phyloP scores from a whole-genome alignment of 1,139 yeast species.

The Geotrichum histeridarum region DNA sequence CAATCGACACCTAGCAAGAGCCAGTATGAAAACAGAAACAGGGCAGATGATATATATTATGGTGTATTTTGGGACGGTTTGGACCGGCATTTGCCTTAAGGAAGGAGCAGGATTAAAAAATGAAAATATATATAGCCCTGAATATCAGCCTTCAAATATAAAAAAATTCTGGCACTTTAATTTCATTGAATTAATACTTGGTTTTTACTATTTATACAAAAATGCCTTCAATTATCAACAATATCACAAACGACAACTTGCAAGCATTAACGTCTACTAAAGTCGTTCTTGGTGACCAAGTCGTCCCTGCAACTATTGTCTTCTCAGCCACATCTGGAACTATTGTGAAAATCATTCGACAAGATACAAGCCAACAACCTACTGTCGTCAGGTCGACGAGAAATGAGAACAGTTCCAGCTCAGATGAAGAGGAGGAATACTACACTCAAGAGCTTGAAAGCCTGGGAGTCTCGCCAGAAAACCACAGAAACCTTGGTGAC shows the following conservation, averaged over 20 bases:
- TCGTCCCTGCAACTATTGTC: slow-evolving; percentile 63
- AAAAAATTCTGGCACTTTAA: no score
- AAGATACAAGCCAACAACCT: slow-evolving; percentile 30
- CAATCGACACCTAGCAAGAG: no score
- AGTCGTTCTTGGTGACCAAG: slow-evolving; percentile 52
- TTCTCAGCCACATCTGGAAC: slow-evolving; percentile 62
- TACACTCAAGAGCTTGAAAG: slow-evolving; percentile 8
- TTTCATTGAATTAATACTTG: no score
- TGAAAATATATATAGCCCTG: no score
- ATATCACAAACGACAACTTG: background rate
- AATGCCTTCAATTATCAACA: slow-evolving; percentile 2
- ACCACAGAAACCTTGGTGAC: slow-evolving; percentile 43
- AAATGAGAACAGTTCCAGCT: slow-evolving; percentile 33
- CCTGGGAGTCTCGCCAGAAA: slow-evolving; percentile 10
- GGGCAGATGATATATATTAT: no score
- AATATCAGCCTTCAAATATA: no score
- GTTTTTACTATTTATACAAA: background rate
- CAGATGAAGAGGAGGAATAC: slow-evolving; percentile 25
- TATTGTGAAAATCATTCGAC: slow-evolving; percentile 48
- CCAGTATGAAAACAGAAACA: no score
- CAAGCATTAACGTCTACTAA: slow-evolving; percentile 57
- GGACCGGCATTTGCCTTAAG: no score
- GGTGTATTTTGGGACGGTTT: no score
- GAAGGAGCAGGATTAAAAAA: no score
- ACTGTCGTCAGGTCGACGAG: background rate